Evolutionary conservation across 2,329 filamentous ascomycete genomes (phyloP), one percentile per base, ranked within the genome.

Genomic region (Pseudodiploospora longispora): DNA sequence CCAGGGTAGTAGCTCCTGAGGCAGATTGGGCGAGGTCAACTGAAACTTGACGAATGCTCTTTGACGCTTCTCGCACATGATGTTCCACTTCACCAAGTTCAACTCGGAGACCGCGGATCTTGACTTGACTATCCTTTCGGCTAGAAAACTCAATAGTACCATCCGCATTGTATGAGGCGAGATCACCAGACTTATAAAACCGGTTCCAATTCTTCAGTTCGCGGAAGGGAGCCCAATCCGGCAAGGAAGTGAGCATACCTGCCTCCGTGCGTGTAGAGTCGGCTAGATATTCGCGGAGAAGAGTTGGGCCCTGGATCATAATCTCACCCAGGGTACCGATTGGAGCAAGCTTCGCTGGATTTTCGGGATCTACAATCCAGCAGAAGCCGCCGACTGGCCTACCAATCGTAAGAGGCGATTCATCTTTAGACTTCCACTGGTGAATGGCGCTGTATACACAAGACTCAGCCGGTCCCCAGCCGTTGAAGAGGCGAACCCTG

Each of bases 101-200:
- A 38, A 77, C 64, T 40, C 76, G 59, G 47, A 71, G 78, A 27
- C 80, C 81, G n/a, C 70, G 68, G 6, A 81, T 59, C 56, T 82
- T 82, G 40, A 79, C 67, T 53, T 80, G 76, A 0, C 66, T 67
- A 49, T 81, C 76, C 48, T 75, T 77, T 10, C 77, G 64, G 36
- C 74, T 75, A 30, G 74, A 51, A 41, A 68, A 74, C 0, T 62
- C 51, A 7, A 75, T 54, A 10, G 55, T 57, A 1, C 67, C 66
- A 40, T 71, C 62, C 0, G 56, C 52, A 29, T 65, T 56, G 27
- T 71, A 71, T 32, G 56, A 57, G 3, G 61, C 71, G 10, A 75
- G 57, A 47, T 76, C 72, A 4, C 72, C 72, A 1, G 72, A 73
- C 42, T 68, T 69, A 52, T 73, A 75, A 7, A 67, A 19, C 3